These are phyloP conservation scores for Colletotrichum scovillei DNA, from an alignment of 2,329 filamentous ascomycete species.

Conservation along the genomic window DNA sequence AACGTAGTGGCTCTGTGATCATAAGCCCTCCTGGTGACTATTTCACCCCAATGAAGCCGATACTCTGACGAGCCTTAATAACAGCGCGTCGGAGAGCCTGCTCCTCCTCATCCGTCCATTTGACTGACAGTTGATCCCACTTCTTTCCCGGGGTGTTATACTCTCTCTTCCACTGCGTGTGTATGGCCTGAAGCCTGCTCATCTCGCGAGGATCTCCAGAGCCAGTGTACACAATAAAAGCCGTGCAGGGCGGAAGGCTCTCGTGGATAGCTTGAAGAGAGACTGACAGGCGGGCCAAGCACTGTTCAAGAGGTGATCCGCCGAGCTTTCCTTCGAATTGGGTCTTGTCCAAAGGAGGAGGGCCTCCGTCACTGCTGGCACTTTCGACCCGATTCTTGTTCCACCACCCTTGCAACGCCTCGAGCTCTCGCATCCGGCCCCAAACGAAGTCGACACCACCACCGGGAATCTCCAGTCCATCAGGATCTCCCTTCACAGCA, in stretches of 20 bases:
- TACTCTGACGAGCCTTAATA: constrained; percentile 67
- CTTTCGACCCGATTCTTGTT: constrained; percentile 64
- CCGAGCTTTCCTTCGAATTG: constrained; percentile 40
- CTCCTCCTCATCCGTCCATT: constrained; percentile 76
- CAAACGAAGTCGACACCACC: constrained; percentile 76
- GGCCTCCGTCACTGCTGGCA: constrained; percentile 46
- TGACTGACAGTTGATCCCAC: constrained; percentile 74
- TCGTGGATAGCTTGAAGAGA: constrained; percentile 68
- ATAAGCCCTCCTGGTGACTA: constrained; percentile 45
- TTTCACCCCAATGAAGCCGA: constrained; percentile 75
- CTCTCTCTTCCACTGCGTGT: constrained; percentile 71
- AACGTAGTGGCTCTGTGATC: not conserved
- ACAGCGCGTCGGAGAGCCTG: constrained; percentile 70
- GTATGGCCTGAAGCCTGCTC: constrained; percentile 69
- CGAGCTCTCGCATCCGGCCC: constrained; percentile 73
- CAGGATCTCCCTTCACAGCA: constrained; percentile 68
- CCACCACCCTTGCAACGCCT: constrained; percentile 76
- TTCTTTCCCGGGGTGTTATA: constrained; percentile 72
- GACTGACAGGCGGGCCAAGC: constrained; percentile 56
- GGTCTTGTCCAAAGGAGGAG: constrained; percentile 44
- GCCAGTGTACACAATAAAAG: constrained; percentile 73
- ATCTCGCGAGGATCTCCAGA: constrained; percentile 76
- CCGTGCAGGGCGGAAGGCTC: constrained; percentile 72
- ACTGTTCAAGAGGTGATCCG: constrained; percentile 55
- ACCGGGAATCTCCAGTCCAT: constrained; percentile 66